Evolutionary conservation across 257 asterid species (phyloP).

Genomic region (Avicennia marina): DNA sequence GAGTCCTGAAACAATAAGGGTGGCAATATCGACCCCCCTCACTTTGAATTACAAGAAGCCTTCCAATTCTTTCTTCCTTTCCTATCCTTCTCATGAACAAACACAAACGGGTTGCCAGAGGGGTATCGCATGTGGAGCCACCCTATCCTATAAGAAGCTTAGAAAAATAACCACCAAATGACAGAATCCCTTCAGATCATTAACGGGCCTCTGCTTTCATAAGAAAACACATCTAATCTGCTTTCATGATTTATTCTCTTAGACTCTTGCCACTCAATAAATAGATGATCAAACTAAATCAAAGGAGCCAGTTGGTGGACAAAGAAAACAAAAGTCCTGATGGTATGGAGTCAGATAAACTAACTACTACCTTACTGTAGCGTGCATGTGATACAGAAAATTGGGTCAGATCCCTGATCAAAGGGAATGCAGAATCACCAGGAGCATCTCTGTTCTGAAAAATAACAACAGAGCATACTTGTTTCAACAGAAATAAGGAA

Average conservation of each 20-base stretch:
- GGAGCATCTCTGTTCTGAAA: constrained; percentile 89
- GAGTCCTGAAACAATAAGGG: no score
- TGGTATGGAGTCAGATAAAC: background rate
- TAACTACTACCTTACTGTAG: constrained; percentile 73
- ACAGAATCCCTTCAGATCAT: no score
- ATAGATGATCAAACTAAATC: constrained; percentile 11
- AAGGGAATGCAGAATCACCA: constrained; percentile 92
- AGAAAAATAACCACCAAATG: no score
- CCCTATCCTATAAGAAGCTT: no score
- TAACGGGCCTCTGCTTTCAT: background rate
- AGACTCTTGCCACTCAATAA: no score
- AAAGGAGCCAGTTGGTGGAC: background rate
- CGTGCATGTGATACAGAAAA: constrained; percentile 96
- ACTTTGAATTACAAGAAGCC: no score
- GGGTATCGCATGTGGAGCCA: no score
- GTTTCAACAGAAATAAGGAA: background rate
- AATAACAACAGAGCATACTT: constrained; percentile 7
- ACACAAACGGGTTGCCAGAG: no score
- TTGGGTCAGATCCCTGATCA: constrained; percentile 88
- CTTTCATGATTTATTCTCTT: no score
- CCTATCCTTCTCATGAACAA: no score
- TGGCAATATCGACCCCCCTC: no score
- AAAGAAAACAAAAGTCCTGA: background rate
- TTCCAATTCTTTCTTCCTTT: no score
- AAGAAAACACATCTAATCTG: constrained; percentile 1